These are phyloP conservation scores for Dactylellina cionopaga DNA, from an alignment of 2,329 filamentous ascomycete species.

Conservation along the genomic window DNA sequence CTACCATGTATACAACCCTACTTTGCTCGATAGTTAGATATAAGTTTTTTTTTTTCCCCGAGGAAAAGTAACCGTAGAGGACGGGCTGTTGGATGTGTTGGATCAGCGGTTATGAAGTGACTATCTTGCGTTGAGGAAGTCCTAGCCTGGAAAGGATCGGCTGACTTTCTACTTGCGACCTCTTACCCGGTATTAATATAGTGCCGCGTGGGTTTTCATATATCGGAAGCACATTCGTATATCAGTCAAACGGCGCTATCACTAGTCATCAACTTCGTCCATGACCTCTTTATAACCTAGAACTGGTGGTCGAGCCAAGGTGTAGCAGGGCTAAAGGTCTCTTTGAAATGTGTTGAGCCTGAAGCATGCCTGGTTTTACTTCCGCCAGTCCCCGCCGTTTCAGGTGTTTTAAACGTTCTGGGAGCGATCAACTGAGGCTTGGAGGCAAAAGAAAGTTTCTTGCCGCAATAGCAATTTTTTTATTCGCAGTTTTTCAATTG, in stretches of 20 bases:
- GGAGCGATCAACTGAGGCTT: constrained; percentile 7
- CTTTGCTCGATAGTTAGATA: neutral
- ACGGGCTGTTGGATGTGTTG: constrained; percentile 24
- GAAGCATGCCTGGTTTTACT: constrained; percentile 48
- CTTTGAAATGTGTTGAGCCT: constrained; percentile 41
- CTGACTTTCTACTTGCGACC: constrained; percentile 14
- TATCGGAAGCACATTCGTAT: constrained; percentile 23
- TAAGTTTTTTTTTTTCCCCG: neutral
- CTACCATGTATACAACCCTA: too few relatives aligned
- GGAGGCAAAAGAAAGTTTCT: neutral
- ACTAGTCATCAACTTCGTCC: too few relatives aligned
- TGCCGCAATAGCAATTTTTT: neutral
- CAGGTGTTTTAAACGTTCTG: constrained; percentile 33
- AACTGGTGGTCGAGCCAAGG: too few relatives aligned
- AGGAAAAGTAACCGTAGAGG: neutral
- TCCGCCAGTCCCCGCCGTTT: constrained; percentile 33
- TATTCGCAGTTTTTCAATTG: constrained; percentile 7
- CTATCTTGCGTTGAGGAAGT: constrained; percentile 15
- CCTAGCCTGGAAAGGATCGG: neutral
- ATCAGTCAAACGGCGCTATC: neutral
- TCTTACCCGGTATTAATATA: neutral
- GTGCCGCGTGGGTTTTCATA: constrained; percentile 13
- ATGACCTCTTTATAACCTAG: too few relatives aligned
- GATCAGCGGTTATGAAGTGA: constrained; percentile 8
- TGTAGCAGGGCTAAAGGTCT: constrained; percentile 5